Evolutionary conservation across 2,329 filamentous ascomycete species (phyloP), one percentile per base, ranked within the genome.

Genomic region (Sphaerostilbella broomeana): DNA sequence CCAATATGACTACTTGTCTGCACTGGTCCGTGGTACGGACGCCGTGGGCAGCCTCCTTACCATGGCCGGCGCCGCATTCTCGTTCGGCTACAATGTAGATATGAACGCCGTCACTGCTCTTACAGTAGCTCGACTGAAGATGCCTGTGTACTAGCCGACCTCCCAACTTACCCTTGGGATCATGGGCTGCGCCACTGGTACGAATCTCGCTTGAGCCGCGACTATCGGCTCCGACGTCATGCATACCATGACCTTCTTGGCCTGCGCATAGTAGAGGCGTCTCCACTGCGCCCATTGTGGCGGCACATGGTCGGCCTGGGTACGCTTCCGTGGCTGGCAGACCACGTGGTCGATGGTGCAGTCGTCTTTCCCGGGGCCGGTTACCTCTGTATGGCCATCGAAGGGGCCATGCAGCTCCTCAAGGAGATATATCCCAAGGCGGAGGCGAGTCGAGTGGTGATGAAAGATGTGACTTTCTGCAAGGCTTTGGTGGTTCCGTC

Each of bases 281-380:
- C 49, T 15, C 36, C 40, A 8, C 44, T 51, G 2, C 47, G 51
- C 30, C 47, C 50, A 8, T 43, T 40, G 2, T 57, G 50, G 50
- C 40, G 48, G 15, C 48, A 52, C 30, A 21, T 49, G 15, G 28
- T 57, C 4, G 31, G 44, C 13, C 17, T 50, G 2, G 41, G 42
- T 3, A 47, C 46, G 12, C 38, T 52, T 7, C 42, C 51, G 6
- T 69, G 65, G 67, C 42, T 69, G 2, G 34, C 38, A 4, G 30
- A 67, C 36, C 63, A 70, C 33, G 34, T 46, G 9, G 35, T 50
- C n/a, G 58, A 67, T 36, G 62, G 70, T 35, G 26, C 45, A 7
- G 50, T 60, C 24, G 54, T 75, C 9, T 74, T 71, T 32, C 72
- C 72, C 3, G 70, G 67, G 3, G 62, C 70, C 2, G 70, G 70